A percentile compares a stretch with the other conserved stretches of the same genome.
These are phyloP conservation scores for Lasiodiplodia sp. DNA, from an alignment of 2,329 filamentous ascomycete genomes.

Conservation along the genomic window DNA sequence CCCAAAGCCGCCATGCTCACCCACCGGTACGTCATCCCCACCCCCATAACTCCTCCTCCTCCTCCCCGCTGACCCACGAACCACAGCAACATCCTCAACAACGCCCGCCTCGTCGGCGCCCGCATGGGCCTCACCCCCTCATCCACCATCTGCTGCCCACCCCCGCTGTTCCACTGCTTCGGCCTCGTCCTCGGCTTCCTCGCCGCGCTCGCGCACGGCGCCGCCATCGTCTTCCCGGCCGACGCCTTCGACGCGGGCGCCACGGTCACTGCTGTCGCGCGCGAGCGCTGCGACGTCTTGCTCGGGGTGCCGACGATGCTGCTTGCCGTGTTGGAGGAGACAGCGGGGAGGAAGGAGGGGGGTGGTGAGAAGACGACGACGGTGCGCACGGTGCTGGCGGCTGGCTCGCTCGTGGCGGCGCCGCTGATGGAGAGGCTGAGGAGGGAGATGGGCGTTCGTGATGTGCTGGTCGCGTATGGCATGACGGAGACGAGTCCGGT, in stretches of 20 bases:
- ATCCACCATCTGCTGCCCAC: constrained; percentile 74
- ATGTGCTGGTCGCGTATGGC: constrained; percentile 92
- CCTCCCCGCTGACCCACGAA: too few species aligned
- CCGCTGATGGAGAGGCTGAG: constrained; percentile 81
- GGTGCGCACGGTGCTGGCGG: constrained; percentile 86
- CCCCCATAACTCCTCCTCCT: constrained; percentile 52
- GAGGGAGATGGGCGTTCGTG: constrained; percentile 74
- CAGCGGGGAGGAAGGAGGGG: constrained; percentile 40
- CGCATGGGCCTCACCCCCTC: constrained; percentile 79
- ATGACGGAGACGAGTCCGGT: constrained; percentile 91
- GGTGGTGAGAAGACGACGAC: constrained; percentile 53
- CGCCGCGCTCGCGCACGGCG: constrained; percentile 86
- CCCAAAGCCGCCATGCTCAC: constrained; percentile 84
- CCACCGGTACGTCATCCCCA: not conserved
- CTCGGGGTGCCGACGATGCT: constrained; percentile 98
- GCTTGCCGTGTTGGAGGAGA: constrained; percentile 79
- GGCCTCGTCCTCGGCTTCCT: constrained; percentile 93
- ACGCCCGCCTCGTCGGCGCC: constrained; percentile 82
- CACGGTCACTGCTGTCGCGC: constrained; percentile 68
- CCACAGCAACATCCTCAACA: constrained; percentile 89
- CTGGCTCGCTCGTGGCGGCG: constrained; percentile 81
- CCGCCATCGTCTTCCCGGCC: constrained; percentile 81
- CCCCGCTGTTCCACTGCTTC: constrained; percentile 75
- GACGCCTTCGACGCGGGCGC: constrained; percentile 86
- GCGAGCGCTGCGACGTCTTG: constrained; percentile 70